Evolutionary conservation across 2,329 filamentous ascomycete genomes (phyloP), one percentile per base, ranked within the genome.

Genomic region (Penicillium sp.): DNA sequence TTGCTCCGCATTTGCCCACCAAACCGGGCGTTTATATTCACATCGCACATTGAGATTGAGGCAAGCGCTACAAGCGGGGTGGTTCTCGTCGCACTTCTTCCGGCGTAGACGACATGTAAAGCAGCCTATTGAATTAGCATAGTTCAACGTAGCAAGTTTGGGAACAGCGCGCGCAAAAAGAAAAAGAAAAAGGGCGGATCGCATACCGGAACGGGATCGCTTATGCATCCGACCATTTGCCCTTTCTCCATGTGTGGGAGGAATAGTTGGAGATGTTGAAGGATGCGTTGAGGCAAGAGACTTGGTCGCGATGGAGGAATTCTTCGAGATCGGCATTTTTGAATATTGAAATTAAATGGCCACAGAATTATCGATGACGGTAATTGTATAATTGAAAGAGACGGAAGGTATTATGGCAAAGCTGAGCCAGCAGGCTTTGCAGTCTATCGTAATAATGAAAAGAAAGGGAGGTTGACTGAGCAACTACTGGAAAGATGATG

Each of bases 1-100:
- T 69, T 89, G 85, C 60, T 96, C 91, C 69, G 89, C 89, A 80
- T 94, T 97, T 76, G 88, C 89, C 94, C 94, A 99, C 94, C 94
- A 99, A 77, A 90, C 85, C 35, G 94, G 94, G 70, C 92, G 82
- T 81, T 96, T 96, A 79, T 97, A 99, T 79, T 97, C 91, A 79
- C 94, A 99, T 67, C 83, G 81, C 53, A 99, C 82, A 50, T 89
- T 89, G 53, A 99, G 86, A 69, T 86, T 83, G 60, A 77, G 80
- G 75, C 85, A 88, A 55, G 85, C 84, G 64, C 78, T 80, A 70
- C 85, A 88, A 46, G 78, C 72, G n/a, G 83, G 79, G 67, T 85
- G 86, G 57, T 79, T 80, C 69, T 88, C 85, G 62, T 88, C 85
- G 67, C 85, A 88, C 77, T 88, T 88, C 78, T 88, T 88, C 61